Conservation (phyloP, 1,284 basidiomycete genomes). For the Rhodotorula mucilaginosa region DNA sequence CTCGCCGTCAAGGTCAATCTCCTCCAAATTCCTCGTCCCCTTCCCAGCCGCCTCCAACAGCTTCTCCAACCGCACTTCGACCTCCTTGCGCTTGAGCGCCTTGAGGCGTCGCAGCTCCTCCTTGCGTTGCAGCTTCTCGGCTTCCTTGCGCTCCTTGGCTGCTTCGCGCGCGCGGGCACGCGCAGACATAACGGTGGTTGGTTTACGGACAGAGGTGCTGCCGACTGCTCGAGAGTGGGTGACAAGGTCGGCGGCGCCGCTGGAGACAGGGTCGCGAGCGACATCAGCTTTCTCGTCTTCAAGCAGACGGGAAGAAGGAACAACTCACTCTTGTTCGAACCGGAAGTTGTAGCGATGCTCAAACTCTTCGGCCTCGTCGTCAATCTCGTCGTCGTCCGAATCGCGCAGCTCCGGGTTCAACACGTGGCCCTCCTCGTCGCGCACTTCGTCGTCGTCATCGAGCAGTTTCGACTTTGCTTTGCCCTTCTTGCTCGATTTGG, state of each 20-base stretch:
- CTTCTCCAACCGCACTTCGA: constrained; percentile 68
- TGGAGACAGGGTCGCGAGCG: constrained; percentile 44
- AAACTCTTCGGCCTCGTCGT: constrained; percentile 68
- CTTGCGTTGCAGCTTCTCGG: constrained; percentile 67
- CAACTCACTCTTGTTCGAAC: constrained; percentile 81
- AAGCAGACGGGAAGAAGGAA: constrained; percentile 5
- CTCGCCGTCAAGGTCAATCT: constrained; percentile 54
- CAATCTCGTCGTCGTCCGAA: constrained; percentile 55
- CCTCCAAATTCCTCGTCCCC: constrained; percentile 33
- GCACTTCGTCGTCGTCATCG: constrained; percentile 12
- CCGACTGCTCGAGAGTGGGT: constrained; percentile 73
- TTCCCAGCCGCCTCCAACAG: constrained; percentile 65
- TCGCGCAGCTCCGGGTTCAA: constrained; percentile 33
- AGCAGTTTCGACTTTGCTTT: constrained; percentile 14
- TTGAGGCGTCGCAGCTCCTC: constrained; percentile 79
- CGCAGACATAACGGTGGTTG: constrained; percentile 47
- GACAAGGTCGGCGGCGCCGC: constrained; percentile 68
- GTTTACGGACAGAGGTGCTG: constrained; percentile 30
- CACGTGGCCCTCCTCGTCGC: constrained; percentile 12
- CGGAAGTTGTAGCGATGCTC: constrained; percentile 89
- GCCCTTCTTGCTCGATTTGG: constrained; percentile 22
- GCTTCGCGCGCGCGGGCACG: constrained; percentile 78
- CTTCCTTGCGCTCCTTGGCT: constrained; percentile 71
- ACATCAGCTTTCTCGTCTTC: not conserved
- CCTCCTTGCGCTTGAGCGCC: constrained; percentile 76